Conservation (phyloP, 1,284 basidiomycete species). For the Cystobasidium sp. region DNA sequence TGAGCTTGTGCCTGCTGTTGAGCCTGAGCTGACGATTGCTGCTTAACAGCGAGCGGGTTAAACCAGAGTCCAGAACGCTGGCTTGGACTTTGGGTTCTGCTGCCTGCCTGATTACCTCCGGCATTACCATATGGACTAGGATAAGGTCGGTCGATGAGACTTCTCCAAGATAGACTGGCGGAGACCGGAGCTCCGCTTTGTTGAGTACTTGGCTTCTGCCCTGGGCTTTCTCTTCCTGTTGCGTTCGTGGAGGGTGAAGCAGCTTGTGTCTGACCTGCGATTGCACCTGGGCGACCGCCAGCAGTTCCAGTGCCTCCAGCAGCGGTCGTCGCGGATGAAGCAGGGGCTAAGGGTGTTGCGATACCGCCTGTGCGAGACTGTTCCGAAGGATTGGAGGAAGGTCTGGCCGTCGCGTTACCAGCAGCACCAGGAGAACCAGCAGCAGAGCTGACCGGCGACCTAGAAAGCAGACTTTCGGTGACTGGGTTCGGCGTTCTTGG, state of each 20-base stretch:
- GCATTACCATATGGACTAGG: background rate
- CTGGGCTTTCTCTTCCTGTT: constrained; percentile 2
- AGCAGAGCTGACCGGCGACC: constrained; percentile 22
- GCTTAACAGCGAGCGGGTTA: constrained; percentile 23
- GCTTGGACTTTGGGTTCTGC: constrained; percentile 12
- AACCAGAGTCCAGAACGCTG: constrained; percentile 21
- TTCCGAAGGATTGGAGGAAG: constrained; percentile 13
- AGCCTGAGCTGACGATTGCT: constrained; percentile 18
- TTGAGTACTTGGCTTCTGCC: background rate
- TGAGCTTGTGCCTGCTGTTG: constrained; percentile 26
- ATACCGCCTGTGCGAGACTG: constrained; percentile 25
- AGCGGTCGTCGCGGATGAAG: background rate
- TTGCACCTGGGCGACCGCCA: background rate
- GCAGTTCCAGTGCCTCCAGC: constrained; percentile 6
- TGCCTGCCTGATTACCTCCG: constrained; percentile 2
- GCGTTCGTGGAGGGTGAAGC: background rate
- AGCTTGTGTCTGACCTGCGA: background rate
- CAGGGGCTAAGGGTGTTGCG: background rate
- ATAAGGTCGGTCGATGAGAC: constrained; percentile 21
- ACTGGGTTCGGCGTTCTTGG: constrained; percentile 39
- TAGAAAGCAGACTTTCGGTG: constrained; percentile 20
- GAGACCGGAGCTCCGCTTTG: constrained; percentile 2
- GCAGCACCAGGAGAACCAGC: constrained; percentile 15
- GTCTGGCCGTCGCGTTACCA: constrained; percentile 8
- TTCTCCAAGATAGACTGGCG: constrained; percentile 11